Base-by-base conservation (phyloP, 23 red algal genomes). In the Agarophyton chilense region DNA sequence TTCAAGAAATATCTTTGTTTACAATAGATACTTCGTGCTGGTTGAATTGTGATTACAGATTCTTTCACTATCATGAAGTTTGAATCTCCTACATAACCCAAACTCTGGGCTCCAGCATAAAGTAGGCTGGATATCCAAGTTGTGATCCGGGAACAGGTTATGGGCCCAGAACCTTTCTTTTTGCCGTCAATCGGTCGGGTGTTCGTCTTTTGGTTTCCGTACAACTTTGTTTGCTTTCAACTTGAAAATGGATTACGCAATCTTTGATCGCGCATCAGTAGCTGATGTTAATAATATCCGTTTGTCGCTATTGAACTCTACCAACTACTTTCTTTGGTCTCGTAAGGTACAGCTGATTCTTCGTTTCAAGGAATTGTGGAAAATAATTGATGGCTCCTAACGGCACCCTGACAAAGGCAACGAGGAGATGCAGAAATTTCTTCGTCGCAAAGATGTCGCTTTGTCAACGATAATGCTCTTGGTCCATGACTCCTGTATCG, bases 401-500 rank as follows among this genome's bases (percentile, higher is more conserved):
- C 2, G 2, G 11, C 2, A 32, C 9, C 65, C 7, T 0, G 14
- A 32, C 19, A 25, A 5, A 21, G 0, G n/a, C 6, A 31, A 26
- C 18, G 64, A 39, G 18, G 34, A 42, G 4, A 2, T 33, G 2
- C 0, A 71, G 40, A 71, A 71, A 25, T 39, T 32, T 71, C 8
- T 41, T 8, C n/a, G n/a, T 44, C 65, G 65, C 11, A 39, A 21
- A 25, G 65, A 71, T 21, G 65, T 71, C 0, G 65, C 4, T 6
- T 71, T 71, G 40, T 71, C 65, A 29, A 71, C 65, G 6, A 71
- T 71, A 17, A 7, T 71, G 0, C 2, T 71, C 5, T 0, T 4
- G 19, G 65, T 71, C 9, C 17, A 71, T 71, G 65, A 71, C 32
- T 71, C 65, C 19, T 71, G 65, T 44, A 6, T 71, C n/a, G 24